Evolutionary conservation across 208 protist species (phyloP).

Genomic region (Trypanosoma avium): DNA sequence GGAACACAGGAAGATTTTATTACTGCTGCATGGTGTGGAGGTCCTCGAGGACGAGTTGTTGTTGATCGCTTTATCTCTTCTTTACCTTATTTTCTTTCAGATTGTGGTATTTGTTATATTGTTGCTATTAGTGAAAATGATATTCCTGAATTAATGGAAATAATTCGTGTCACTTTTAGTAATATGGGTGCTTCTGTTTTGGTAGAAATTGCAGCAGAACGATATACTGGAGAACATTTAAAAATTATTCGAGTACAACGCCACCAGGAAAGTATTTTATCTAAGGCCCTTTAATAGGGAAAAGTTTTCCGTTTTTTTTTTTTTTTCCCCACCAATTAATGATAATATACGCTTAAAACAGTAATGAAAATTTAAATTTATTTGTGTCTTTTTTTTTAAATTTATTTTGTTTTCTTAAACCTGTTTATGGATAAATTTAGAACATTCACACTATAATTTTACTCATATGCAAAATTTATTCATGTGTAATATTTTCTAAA

Average conservation of each 20-base stretch:
- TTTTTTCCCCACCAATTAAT: too few species aligned
- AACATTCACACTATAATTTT: too few species aligned
- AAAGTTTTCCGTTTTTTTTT: too few species aligned
- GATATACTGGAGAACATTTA: constrained; percentile 86
- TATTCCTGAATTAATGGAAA: constrained; percentile 47
- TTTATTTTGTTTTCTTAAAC: too few species aligned
- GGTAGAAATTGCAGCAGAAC: constrained; percentile 42
- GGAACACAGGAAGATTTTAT: constrained; percentile 55
- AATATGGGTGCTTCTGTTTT: constrained; percentile 1
- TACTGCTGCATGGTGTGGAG: constrained; percentile 85
- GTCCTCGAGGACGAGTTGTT: constrained; percentile 76
- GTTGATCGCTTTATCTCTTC: constrained; percentile 71
- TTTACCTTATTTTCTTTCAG: constrained; percentile 53
- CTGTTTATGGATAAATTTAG: too few species aligned
- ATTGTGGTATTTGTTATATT: constrained; percentile 56
- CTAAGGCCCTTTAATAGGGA: too few species aligned
- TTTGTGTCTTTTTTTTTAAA: too few species aligned
- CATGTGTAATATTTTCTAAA: too few species aligned
- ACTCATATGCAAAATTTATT: too few species aligned
- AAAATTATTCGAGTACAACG: constrained; percentile 55
- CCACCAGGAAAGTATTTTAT: too few species aligned
- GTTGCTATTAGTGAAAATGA: constrained; percentile 86
- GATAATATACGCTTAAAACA: too few species aligned
- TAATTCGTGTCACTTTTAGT: constrained; percentile 38
- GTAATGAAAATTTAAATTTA: too few species aligned